Evolutionary conservation across 345 rosid genomes (phyloP).

Genomic region (Diplotaxis tenuifolia): DNA sequence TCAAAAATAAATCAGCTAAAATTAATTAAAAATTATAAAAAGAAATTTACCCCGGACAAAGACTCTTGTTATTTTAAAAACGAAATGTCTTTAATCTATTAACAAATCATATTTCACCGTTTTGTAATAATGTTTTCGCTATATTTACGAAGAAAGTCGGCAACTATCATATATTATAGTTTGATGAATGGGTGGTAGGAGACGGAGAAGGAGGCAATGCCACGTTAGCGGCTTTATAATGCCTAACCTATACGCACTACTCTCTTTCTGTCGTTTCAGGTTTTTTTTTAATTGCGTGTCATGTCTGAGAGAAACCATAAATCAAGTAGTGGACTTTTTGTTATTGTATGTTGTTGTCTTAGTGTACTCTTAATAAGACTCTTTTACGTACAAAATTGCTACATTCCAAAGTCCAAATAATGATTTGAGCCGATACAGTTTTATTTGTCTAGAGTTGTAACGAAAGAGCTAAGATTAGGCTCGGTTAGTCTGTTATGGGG

Average conservation of each 20-base stretch:
- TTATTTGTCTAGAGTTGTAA: neutral
- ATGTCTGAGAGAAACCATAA: conserved; percentile 27
- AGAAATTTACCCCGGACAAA: too few species aligned
- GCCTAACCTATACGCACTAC: conserved; percentile 23
- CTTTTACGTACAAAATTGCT: neutral
- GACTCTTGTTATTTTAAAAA: too few species aligned
- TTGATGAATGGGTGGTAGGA: conserved; percentile 14
- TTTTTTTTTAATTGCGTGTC: conserved; percentile 2
- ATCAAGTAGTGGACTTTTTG: conserved; percentile 26
- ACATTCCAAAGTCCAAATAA: neutral
- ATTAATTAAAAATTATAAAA: too few species aligned
- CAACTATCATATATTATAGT: neutral
- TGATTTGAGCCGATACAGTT: neutral
- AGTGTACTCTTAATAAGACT: conserved; percentile 5
- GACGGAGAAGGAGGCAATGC: conserved; percentile 18
- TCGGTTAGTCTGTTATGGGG: neutral
- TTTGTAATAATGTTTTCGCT: neutral
- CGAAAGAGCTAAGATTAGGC: neutral
- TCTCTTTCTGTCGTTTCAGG: conserved; percentile 16
- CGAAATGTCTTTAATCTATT: too few species aligned
- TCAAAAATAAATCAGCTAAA: too few species aligned
- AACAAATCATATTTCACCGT: too few species aligned
- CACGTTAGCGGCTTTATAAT: conserved; percentile 25
- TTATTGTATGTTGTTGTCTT: conserved; percentile 25
- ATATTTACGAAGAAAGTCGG: neutral